Percentiles rank a stretch among this genome's conserved stretches.
phyloP scores from a whole-genome alignment of 2,329 filamentous ascomycete genomes.

The Colletotrichum liaoningense region DNA sequence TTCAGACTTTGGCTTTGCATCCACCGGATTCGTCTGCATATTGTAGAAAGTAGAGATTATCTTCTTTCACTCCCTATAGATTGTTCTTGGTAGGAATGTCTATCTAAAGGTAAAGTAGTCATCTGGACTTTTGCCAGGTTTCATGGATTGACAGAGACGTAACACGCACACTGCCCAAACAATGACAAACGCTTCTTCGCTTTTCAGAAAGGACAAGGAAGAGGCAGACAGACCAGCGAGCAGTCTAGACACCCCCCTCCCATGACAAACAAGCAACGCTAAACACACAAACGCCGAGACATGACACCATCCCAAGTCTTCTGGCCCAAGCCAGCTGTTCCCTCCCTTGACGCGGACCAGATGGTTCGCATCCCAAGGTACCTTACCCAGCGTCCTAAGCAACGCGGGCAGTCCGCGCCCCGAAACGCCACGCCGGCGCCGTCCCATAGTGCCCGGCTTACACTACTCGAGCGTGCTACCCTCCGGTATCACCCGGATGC shows the following conservation, averaged over 20 bases:
- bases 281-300: constrained; percentile 7
- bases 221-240: background rate
- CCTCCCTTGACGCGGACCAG: background rate
- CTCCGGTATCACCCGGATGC: constrained; percentile 48
- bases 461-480: constrained; percentile 29
- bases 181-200: constrained; percentile 1
- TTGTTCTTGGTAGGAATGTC: too few relatives aligned
- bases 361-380: background rate
- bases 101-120: background rate
- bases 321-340: background rate
- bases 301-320: constrained; percentile 6
- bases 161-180: background rate
- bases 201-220: background rate
- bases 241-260: background rate
- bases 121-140: background rate
- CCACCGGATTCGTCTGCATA: background rate
- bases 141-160: background rate
- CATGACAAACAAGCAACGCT: constrained; percentile 24
- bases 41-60: background rate
- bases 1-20: constrained; percentile 6
- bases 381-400: background rate
- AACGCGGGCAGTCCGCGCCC: background rate
- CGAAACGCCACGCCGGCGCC: constrained; percentile 8
- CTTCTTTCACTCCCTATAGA: background rate
- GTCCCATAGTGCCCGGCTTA: background rate